Evolutionary conservation across 352 stramenopile genomes (phyloP).

Genomic region (Pythium aquatile): DNA sequence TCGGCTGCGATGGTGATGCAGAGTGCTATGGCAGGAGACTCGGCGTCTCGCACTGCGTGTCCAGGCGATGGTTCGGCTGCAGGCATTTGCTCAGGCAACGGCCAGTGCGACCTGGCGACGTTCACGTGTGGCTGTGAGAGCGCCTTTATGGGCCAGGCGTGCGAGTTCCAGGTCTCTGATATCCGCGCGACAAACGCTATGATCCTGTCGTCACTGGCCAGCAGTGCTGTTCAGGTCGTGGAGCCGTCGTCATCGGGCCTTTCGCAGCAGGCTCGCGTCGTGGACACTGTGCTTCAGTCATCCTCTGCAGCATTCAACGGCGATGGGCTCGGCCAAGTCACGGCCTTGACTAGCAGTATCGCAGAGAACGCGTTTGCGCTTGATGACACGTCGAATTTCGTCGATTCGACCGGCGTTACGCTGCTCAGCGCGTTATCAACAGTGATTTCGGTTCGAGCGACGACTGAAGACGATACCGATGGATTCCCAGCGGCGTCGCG

Average conservation of each 20-base stretch:
- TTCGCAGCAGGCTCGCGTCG: constrained; percentile 48
- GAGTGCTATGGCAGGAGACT: constrained; percentile 25
- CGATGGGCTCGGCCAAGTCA: constrained; percentile 34
- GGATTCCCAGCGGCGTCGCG: neutral
- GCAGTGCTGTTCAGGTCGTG: constrained; percentile 21
- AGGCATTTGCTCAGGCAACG: constrained; percentile 34
- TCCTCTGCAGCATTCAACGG: constrained; percentile 36
- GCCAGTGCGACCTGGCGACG: constrained; percentile 31
- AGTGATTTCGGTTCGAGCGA: constrained; percentile 30
- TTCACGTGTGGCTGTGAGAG: constrained; percentile 33
- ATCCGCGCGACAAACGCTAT: constrained; percentile 40
- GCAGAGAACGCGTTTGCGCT: constrained; percentile 46
- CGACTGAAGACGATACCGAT: neutral
- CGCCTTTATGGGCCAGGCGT: constrained; percentile 45
- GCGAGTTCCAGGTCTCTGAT: constrained; percentile 33
- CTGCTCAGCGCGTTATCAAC: constrained; percentile 47
- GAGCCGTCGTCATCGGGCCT: constrained; percentile 50
- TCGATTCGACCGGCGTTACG: constrained; percentile 38
- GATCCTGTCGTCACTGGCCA: constrained; percentile 45
- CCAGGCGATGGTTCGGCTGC: constrained; percentile 7
- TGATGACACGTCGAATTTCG: constrained; percentile 35
- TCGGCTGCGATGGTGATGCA: constrained; percentile 49
- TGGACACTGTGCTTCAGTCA: constrained; percentile 42
- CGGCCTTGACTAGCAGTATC: constrained; percentile 40
- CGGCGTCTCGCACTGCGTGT: constrained; percentile 11